These are phyloP conservation scores for Coriolopsis trogii DNA, from an alignment of 1,284 basidiomycete species.

Conservation along the genomic window DNA sequence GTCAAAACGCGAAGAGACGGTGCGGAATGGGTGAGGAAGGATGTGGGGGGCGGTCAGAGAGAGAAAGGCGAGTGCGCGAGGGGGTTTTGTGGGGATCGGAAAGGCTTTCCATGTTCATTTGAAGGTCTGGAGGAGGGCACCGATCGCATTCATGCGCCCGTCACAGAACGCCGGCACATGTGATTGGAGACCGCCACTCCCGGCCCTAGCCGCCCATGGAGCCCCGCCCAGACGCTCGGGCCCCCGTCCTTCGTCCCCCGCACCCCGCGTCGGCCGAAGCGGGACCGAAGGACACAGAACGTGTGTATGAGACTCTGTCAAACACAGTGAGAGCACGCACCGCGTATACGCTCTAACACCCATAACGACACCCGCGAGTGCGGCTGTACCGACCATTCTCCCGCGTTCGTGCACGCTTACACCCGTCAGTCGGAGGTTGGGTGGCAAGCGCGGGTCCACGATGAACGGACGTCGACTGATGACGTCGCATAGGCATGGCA, in stretches of 20 bases:
- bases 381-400: not conserved
- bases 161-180: constrained; percentile 16
- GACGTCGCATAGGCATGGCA: constrained; percentile 4
- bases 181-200: constrained; percentile 13
- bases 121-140: constrained; percentile 16
- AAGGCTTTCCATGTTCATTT: constrained; percentile 12
- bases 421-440: constrained; percentile 2
- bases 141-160: constrained; percentile 18
- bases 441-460: not conserved
- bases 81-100: constrained; percentile 16
- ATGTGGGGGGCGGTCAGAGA: not conserved
- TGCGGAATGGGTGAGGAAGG: not conserved
- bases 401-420: not conserved
- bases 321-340: not conserved
- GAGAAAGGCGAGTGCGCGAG: constrained; percentile 3
- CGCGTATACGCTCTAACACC: constrained; percentile 27
- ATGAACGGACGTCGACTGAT: not conserved
- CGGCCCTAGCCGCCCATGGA: constrained; percentile 14
- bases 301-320: too few relatives aligned
- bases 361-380: not conserved
- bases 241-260: constrained; percentile 16
- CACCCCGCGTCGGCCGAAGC: constrained; percentile 19
- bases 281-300: too few relatives aligned
- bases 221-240: constrained; percentile 21
- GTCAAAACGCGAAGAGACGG: constrained; percentile 14